Evolutionary conservation across 257 asterid genomes (phyloP).

Genomic region (Solanum habrochaites): DNA sequence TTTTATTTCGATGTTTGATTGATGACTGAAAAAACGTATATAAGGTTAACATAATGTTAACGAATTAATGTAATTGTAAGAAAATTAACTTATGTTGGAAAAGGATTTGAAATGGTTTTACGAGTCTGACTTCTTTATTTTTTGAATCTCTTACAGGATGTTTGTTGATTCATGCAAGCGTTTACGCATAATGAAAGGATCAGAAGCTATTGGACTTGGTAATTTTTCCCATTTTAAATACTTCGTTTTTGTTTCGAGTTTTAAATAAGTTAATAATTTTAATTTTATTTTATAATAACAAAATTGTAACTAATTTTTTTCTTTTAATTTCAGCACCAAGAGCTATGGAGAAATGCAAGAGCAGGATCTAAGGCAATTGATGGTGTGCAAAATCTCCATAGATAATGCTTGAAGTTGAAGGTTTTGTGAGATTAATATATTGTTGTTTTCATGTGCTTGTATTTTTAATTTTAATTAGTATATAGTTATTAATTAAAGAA

Average conservation of each 20-base stretch:
- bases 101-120: background rate
- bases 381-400: background rate
- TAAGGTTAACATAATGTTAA: background rate
- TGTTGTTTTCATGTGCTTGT: conserved; percentile 33
- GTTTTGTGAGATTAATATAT: background rate
- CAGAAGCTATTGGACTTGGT: conserved; percentile 53
- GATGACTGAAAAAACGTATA: background rate
- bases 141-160: conserved; percentile 17
- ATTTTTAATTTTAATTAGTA: conserved; percentile 17
- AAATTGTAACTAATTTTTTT: background rate
- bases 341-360: conserved; percentile 86
- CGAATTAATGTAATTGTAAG: too few relatives aligned
- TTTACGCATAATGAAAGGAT: conserved; percentile 44
- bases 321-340: conserved; percentile 46
- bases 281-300: background rate
- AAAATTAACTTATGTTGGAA: too few relatives aligned
- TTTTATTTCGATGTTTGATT: background rate
- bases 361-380: conserved; percentile 19
- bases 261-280: background rate
- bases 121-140: background rate
- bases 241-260: background rate
- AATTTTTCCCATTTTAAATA: background rate
- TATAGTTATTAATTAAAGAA: conserved; percentile 3
- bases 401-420: background rate
- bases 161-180: conserved; percentile 49